Evolutionary conservation across 352 stramenopile species (phyloP), one percentile per base, ranked within the genome.

Genomic region (Blastocystis sp.): DNA sequence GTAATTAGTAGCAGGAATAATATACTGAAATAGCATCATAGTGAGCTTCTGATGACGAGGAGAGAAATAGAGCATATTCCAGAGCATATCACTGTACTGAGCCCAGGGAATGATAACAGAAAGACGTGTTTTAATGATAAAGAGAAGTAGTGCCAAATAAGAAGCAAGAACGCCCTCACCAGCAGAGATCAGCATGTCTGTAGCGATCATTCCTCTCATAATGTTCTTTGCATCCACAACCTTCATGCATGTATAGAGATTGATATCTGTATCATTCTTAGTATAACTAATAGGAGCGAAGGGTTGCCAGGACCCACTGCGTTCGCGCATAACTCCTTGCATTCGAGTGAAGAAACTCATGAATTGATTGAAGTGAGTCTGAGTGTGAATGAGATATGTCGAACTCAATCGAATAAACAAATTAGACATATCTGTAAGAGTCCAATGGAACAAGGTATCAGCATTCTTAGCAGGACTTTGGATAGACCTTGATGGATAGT

Each of bases 41-140:
- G 77, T 48, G 0, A 88, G 62, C n/a, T 88, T 88, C 48, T 88
- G 77, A 48, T 77, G 62, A 22, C 77, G 77, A n/a, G 77, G 77
- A 24, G 69, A 81, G 40, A 81, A 81, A 33, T 59, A 59, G 3
- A 81, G 33, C 69, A 81, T 81, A 17, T 81, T 22, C 69, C 69
- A 81, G 15, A 81, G 5, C 11, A 59, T 33, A 59, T 59, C 33
- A 3, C 42, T 44, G 24, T 81, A 59, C 22, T 62, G 44, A 24
- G 27, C 33, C 69, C 69, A 81, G 3, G 69, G 69, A 4, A 81
- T 4, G 6, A 81, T 51, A 2, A 60, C 19, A 37, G 42, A 24
- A 19, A 51, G 33, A 3, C 69, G 69, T 15, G 69, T 81, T 22
- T 60, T 59, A 22, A 56, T 59, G 13, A 81, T 37, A 54, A 81